A percentile compares a stretch with the other conserved stretches of the same genome.
Evolutionary conservation across 169 alveolate genomes (phyloP).

Genomic region (Plasmodium blacklocki): DNA sequence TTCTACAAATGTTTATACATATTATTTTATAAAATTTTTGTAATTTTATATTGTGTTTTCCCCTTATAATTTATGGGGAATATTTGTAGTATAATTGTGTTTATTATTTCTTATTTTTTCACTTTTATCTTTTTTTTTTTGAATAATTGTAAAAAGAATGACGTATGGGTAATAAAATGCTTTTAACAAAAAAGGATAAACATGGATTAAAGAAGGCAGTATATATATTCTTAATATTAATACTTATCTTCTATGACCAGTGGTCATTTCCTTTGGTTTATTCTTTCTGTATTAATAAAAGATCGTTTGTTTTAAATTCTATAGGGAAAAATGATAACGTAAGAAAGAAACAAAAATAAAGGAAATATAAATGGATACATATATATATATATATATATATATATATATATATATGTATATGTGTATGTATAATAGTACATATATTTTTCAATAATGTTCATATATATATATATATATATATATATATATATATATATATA

Average conservation of each 20-base stretch:
- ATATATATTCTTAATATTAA: background rate
- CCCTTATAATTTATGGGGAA: too few relatives aligned
- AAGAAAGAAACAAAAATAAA: background rate
- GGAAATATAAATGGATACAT: background rate
- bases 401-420: background rate
- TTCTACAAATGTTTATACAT: too few relatives aligned
- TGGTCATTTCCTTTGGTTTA: constrained; percentile 7
- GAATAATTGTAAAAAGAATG: background rate
- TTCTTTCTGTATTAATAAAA: constrained; percentile 15
- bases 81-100: too few relatives aligned
- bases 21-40: too few relatives aligned
- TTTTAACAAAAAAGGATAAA: constrained; percentile 2
- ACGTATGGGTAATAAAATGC: constrained; percentile 25
- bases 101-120: background rate
- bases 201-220: constrained; percentile 14
- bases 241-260: constrained; percentile 7
- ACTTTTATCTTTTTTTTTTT: background rate
- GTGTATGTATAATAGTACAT: background rate
- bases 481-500: constrained; percentile 4
- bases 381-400: background rate
- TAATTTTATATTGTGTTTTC: too few relatives aligned
- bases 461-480: constrained; percentile 4
- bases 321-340: constrained; percentile 3
- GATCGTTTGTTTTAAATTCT: constrained; percentile 10
- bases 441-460: background rate